Conservation (phyloP, 176 grass and related monocot species). For the Carex myosuroides region DNA sequence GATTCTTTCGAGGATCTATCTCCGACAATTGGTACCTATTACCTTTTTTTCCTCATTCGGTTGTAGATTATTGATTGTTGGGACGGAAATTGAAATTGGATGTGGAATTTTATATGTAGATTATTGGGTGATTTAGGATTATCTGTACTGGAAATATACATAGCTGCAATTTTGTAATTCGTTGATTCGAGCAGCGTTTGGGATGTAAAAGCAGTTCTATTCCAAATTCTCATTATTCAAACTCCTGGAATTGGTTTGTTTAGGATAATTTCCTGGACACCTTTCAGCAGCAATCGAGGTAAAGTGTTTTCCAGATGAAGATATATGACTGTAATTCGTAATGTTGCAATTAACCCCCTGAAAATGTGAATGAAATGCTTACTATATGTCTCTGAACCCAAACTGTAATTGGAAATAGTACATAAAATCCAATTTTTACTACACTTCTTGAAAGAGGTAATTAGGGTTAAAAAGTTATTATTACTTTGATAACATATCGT, state of each 20-base stretch:
- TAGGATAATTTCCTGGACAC: background rate
- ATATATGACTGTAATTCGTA: background rate
- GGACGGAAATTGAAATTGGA: background rate
- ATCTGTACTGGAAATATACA: background rate
- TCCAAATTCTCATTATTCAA: background rate
- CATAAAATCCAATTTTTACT: background rate
- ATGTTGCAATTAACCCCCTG: background rate
- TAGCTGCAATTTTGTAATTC: background rate
- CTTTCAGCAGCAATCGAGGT: background rate
- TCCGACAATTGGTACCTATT: slow-evolving; percentile 60
- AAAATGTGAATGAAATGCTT: background rate
- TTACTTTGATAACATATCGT: background rate
- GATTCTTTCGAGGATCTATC: slow-evolving; percentile 94
- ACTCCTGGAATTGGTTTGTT: background rate
- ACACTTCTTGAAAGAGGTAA: background rate
- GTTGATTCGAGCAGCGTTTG: background rate
- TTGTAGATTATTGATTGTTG: background rate
- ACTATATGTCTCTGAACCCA: background rate
- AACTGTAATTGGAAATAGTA: background rate
- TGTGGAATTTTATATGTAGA: background rate
- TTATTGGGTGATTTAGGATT: background rate
- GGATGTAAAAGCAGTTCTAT: background rate
- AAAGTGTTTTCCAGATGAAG: background rate
- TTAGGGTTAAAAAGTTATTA: background rate
- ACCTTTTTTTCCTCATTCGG: background rate